Evolutionary conservation across 73 alveolate genomes (phyloP), one percentile per base, ranked within the genome.

Genomic region (Paramecium primaurelia): DNA sequence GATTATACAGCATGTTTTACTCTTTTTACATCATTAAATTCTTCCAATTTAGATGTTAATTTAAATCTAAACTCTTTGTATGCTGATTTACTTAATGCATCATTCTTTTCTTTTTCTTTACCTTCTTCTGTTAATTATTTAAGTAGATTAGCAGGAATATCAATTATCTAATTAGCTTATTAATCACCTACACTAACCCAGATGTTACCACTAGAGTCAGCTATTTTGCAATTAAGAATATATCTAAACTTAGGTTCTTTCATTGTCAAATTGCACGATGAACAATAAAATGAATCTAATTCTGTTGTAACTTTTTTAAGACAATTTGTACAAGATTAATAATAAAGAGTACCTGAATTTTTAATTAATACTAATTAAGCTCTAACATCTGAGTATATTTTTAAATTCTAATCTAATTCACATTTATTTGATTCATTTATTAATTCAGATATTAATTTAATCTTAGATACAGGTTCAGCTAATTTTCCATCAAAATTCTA

Each of bases 211-310:
- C 64, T 80, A 16, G 36, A 18, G 49, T 80, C 91, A 44, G 91
- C 71, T 42, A 80, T 80, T 49, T 80, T 80, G 18, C 91, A 80
- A 80, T 47, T 80, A 3, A 80, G 75, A 49, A 80, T 80, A 28
- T 80, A 80, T 80, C 91, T 40, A 5, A 2, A 49, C 26, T 49
- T 80, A 10, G 91, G 91, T 5, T 80, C 36, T 45, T 30, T 28
- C 26, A 80, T 4, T 25, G 32, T 42, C 58, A 44, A 45, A 44
- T 80, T 42, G n/a, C 91, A 80, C 1, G 91, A 80, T 10, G 30
- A 26, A 11, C 91, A 80, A 45, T 8, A 25, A 80, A 4, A 80
- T 6, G 38, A 8, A 22, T 40, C 88, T 7, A 22, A 3, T 16
- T 22, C 60, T 40, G 42, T 20, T 75, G 18, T 9, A 14, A 22